These are phyloP conservation scores for Ceriops decandra DNA, from an alignment of 345 rosid species.

Conservation along the genomic window DNA sequence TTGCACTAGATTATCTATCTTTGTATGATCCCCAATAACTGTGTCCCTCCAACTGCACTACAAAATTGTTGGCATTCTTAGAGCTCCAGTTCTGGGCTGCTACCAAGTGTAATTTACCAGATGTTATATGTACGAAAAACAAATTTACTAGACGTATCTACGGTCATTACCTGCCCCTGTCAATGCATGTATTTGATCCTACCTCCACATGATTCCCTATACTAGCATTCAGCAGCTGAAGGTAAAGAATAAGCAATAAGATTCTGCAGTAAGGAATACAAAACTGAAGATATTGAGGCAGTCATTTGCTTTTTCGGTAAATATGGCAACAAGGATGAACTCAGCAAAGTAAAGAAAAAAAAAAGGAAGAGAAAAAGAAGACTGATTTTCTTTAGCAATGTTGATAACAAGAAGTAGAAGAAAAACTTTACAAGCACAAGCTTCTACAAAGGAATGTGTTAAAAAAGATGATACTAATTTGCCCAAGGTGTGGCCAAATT, in stretches of 20 bases:
- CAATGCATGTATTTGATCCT: conserved; percentile 86
- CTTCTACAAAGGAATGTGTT: not conserved
- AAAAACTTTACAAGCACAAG: not conserved
- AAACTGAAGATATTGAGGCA: conserved; percentile 7
- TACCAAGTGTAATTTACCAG: conserved; percentile 1
- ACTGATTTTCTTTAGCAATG: not conserved
- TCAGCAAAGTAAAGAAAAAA: not conserved
- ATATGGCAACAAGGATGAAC: not conserved
- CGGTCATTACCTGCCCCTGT: conserved; percentile 67
- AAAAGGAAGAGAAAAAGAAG: not conserved
- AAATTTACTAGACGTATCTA: not conserved
- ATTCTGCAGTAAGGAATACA: not conserved
- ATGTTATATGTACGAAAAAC: not conserved
- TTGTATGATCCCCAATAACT: conserved; percentile 60
- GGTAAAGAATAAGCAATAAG: not conserved
- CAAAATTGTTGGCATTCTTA: conserved; percentile 12
- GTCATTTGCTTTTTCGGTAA: not conserved
- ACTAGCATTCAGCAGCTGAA: conserved; percentile 53
- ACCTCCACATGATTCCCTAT: conserved; percentile 76
- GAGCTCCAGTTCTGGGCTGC: conserved; percentile 1
- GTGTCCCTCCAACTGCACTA: conserved; percentile 88
- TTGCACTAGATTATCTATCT: conserved; percentile 88
- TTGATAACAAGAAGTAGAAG: no score
- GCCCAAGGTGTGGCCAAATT: no score
- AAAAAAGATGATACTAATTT: no score